Evolutionary conservation across 2,329 filamentous ascomycete genomes (phyloP).

Genomic region (Epichloe scottii): DNA sequence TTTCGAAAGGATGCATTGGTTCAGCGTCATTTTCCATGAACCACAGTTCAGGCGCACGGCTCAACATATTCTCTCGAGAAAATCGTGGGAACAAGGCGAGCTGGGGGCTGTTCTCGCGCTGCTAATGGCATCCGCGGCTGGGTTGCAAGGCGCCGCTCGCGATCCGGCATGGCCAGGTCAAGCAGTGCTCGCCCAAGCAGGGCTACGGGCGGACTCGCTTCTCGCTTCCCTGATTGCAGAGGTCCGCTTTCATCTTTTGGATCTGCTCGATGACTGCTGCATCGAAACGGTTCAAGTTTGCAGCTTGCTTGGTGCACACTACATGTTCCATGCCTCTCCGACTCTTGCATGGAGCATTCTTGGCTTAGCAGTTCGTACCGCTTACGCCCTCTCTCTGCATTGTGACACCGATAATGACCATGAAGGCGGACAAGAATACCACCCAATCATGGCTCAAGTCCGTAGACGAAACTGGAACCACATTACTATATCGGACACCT

Average conservation of each 20-base stretch:
- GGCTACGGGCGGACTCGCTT: background rate
- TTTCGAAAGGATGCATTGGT: constrained; percentile 12
- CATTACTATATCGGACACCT: constrained; percentile 16
- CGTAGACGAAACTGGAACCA: constrained; percentile 20
- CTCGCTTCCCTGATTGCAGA: background rate
- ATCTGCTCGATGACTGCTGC: constrained; percentile 4
- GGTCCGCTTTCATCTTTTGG: constrained; percentile 1
- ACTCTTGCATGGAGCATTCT: constrained; percentile 4
- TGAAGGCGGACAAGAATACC: background rate
- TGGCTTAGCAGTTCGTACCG: constrained; percentile 9
- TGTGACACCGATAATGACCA: constrained; percentile 6
- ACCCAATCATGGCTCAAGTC: constrained; percentile 11
- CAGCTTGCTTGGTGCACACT: constrained; percentile 2
- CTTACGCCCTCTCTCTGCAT: constrained; percentile 10
- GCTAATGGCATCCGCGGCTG: constrained; percentile 8
- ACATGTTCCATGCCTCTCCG: constrained; percentile 3
- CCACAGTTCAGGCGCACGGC: constrained; percentile 8
- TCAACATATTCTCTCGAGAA: background rate
- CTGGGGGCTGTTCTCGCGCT: constrained; percentile 7
- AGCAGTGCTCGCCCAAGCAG: constrained; percentile 4
- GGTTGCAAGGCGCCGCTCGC: constrained; percentile 8
- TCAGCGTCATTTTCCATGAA: constrained; percentile 11
- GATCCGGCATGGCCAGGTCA: constrained; percentile 9
- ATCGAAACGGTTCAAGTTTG: constrained; percentile 4
- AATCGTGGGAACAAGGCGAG: constrained; percentile 8